Conservation (phyloP, 2,329 filamentous ascomycete species). For the Neofusicoccum cordaticola region DNA sequence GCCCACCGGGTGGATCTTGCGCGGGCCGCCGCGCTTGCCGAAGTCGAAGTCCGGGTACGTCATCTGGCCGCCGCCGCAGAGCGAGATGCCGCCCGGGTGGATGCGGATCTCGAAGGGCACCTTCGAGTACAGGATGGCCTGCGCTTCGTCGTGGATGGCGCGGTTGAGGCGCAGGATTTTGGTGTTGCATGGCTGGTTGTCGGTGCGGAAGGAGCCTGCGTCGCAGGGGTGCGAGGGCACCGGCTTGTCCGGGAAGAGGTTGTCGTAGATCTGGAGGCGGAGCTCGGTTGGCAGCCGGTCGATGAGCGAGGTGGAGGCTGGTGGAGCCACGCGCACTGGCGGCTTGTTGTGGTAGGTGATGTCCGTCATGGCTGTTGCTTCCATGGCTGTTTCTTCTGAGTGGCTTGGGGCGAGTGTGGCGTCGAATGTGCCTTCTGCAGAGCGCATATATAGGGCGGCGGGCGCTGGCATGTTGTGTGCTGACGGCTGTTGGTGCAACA, state of each 20-base stretch:
- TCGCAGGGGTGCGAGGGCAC: constrained; percentile 1
- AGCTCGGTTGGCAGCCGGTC: constrained; percentile 12
- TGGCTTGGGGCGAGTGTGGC: neutral
- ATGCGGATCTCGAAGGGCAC: neutral
- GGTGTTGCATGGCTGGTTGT: neutral
- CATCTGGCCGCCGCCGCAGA: neutral
- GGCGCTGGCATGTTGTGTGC: neutral
- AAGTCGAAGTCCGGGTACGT: constrained; percentile 11
- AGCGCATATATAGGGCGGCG: neutral
- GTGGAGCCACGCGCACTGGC: neutral
- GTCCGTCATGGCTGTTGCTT: neutral
- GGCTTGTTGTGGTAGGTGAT: too few relatives aligned
- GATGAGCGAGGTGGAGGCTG: neutral
- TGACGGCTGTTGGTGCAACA: neutral
- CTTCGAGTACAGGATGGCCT: neutral
- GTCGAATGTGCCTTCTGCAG: neutral
- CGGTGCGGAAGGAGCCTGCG: neutral
- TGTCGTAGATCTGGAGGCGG: constrained; percentile 17
- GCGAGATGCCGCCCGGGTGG: neutral
- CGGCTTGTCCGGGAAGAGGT: constrained; percentile 9
- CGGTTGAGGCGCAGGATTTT: constrained; percentile 3
- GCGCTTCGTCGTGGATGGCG: constrained; percentile 5
- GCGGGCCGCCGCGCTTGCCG: constrained; percentile 12
- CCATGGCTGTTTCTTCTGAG: neutral
- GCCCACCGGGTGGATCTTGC: neutral